Percentiles rank a stretch among this genome's conserved stretches.
Evolutionary conservation across 177 flowering plant species (phyloP).

Genomic region (Vitis hybrid): DNA sequence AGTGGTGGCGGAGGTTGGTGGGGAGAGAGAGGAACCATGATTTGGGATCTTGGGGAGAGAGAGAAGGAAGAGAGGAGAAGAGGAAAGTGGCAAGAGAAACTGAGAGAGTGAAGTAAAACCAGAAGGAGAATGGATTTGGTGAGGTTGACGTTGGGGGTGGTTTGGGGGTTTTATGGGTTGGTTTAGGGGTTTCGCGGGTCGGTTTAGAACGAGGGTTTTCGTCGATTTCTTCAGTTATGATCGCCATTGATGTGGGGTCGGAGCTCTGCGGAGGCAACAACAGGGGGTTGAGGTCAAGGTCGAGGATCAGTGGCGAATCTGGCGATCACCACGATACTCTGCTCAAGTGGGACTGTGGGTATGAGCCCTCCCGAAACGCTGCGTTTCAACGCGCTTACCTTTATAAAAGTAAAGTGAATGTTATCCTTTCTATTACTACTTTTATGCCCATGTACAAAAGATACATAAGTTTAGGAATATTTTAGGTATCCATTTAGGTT

Average conservation of each 20-base stretch:
- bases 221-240: slow-evolving; percentile 54
- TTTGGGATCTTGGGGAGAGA: slow-evolving; percentile 60
- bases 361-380: too few relatives aligned
- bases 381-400: too few relatives aligned
- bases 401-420: too few relatives aligned
- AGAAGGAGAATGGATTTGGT: slow-evolving; percentile 65
- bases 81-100: slow-evolving; percentile 59
- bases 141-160: slow-evolving; percentile 15
- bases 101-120: slow-evolving; percentile 72
- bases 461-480: too few relatives aligned
- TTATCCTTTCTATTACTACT: too few relatives aligned
- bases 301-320: too few relatives aligned
- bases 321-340: too few relatives aligned
- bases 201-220: slow-evolving; percentile 19
- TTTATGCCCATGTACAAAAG: too few relatives aligned
- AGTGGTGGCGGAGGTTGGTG: slow-evolving; percentile 55
- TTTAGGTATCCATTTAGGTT: too few relatives aligned
- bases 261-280: background rate
- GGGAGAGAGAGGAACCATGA: slow-evolving; percentile 79
- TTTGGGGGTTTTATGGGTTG: slow-evolving; percentile 13
- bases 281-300: background rate
- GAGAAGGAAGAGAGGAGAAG: slow-evolving; percentile 41
- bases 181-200: background rate
- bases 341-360: too few relatives aligned
- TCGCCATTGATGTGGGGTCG: slow-evolving; percentile 47